Conservation (phyloP, 768 basidiomycete species). For the Terana coerulea region DNA sequence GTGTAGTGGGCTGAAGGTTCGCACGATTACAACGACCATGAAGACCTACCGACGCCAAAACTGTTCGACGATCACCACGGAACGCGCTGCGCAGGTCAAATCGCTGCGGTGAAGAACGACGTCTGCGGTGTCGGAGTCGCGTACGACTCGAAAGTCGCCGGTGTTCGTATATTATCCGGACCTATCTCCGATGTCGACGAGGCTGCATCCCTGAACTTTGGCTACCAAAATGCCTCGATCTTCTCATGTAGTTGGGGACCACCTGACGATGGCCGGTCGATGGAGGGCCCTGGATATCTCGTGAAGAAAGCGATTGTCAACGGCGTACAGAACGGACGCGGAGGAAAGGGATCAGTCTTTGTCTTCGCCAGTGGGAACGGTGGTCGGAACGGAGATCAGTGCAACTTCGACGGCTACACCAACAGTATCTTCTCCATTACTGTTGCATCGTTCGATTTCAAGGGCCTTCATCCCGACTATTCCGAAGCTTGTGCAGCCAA, state of each 20-base stretch:
- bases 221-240: constrained; percentile 86
- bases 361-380: constrained; percentile 99
- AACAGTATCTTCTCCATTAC: constrained; percentile 97
- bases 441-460: constrained; percentile 91
- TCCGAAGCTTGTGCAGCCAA: constrained; percentile 98
- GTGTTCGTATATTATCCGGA: constrained; percentile 92
- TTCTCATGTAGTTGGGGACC: constrained; percentile 99
- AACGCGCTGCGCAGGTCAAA: constrained; percentile 95
- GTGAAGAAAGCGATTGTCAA: constrained; percentile 94
- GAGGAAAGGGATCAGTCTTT: constrained; percentile 87
- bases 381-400: constrained; percentile 87
- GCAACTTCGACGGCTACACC: constrained; percentile 99
- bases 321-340: constrained; percentile 86
- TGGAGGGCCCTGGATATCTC: constrained; percentile 91
- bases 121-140: constrained; percentile 95
- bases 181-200: constrained; percentile 95
- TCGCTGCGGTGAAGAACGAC: constrained; percentile 89
- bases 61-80: constrained; percentile 94
- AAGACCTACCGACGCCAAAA: constrained; percentile 78
- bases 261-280: constrained; percentile 87
- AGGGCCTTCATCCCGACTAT: constrained; percentile 93
- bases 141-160: constrained; percentile 87
- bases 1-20: constrained; percentile 79
- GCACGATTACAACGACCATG: constrained; percentile 96
- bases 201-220: constrained; percentile 91